phyloP scores from a whole-genome alignment of 2,329 filamentous ascomycete genomes.

The Ceratocystis colombiana region DNA sequence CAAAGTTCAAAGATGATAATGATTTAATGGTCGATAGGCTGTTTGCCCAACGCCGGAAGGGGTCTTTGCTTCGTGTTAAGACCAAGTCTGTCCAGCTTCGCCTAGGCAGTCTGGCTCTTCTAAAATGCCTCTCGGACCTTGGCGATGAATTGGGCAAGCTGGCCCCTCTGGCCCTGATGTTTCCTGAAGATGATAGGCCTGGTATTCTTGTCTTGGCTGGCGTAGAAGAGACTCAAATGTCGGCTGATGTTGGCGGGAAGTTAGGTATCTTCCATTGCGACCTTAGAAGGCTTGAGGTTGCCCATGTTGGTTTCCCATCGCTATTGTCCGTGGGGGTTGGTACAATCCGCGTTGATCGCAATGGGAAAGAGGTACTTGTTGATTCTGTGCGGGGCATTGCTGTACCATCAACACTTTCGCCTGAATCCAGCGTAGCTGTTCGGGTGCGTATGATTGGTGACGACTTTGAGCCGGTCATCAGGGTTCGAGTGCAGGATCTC shows the following conservation, averaged over 20 bases:
- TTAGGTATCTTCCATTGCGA: conserved; percentile 55
- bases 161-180: conserved; percentile 81
- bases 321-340: conserved; percentile 69
- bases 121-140: conserved; percentile 59
- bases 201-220: conserved; percentile 67
- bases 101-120: conserved; percentile 52
- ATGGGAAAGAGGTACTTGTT: conserved; percentile 60
- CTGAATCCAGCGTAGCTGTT: conserved; percentile 46
- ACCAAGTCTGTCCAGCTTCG: conserved; percentile 54
- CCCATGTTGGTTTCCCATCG: conserved; percentile 75
- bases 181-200: conserved; percentile 89
- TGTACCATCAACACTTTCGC: conserved; percentile 28
- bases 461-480: conserved; percentile 84
- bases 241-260: conserved; percentile 54
- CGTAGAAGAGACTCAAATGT: conserved; percentile 52
- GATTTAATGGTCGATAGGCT: conserved; percentile 93
- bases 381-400: conserved; percentile 37
- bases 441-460: conserved; percentile 88
- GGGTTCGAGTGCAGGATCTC: conserved; percentile 75
- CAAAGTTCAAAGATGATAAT: conserved; percentile 79
- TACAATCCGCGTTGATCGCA: conserved; percentile 51
- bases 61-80: conserved; percentile 64
- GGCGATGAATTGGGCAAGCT: conserved; percentile 71
- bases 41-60: conserved; percentile 74
- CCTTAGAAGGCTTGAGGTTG: conserved; percentile 56